Evolutionary conservation across 106 monocot species (phyloP), one percentile per base, ranked within the genome.

Genomic region (Gastrodia elata): DNA sequence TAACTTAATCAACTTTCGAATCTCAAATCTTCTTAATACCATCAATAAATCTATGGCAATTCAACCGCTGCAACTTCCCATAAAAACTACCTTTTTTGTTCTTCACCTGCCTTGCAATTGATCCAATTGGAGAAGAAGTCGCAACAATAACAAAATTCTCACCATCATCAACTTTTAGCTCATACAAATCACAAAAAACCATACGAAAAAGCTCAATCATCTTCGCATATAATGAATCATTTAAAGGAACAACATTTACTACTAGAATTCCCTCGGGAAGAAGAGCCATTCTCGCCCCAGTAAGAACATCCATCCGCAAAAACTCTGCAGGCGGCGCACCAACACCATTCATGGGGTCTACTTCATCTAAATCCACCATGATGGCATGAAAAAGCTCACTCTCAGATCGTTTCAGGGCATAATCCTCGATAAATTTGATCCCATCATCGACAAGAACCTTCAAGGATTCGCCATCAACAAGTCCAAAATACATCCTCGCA

Each of bases 301-400:
- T 8, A 24, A 97, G 72, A 77, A 93, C 73, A 65, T 16, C 64
- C 70, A 36, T 70, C 32, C 43, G 28, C 4, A 82, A 33, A 52
- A 97, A 86, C 76, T 90, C 86, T 39, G 70, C 24, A 6, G 97
- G 90, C 0, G 97, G 92, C 1, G 92, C 92, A 39, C 68, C 74
- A 8, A 80, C 58, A 0, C 84, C 84, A 61, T 25, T 81, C 41
- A 30, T 52, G 44, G 80, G 79, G 72, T 88, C 84, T 16, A 37
- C 76, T 4, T 83, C 81, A 71, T 97, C 92, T 78, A 97, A 78
- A 81, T 97, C 97, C 71, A 97, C 90, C 88, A 97, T 90, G 24
- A 93, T 71, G 4, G 74, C 86, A 80, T 90, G 88, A 38, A 89
- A 81, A n/a, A 57, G 41, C n/a, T 72, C 30, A 38, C 46, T 34